These are phyloP conservation scores for Cordyceps fumosorosea DNA, from an alignment of 2,329 filamentous ascomycete species.

Conservation along the genomic window DNA sequence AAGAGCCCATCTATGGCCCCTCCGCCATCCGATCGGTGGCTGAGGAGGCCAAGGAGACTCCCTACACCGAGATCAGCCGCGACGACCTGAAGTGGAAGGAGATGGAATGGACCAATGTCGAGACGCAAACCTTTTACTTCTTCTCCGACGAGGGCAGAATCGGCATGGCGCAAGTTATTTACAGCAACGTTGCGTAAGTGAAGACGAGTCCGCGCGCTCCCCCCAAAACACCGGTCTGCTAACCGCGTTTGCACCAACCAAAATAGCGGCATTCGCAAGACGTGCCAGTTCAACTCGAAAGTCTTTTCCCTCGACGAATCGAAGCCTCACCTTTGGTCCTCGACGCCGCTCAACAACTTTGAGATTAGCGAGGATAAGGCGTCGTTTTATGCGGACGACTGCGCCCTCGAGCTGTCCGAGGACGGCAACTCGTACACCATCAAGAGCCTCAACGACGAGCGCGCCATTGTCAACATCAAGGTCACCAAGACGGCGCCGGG, in stretches of 20 bases:
- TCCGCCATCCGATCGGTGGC: conserved; percentile 81
- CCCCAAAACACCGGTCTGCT: conserved; percentile 13
- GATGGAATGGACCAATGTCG: conserved; percentile 79
- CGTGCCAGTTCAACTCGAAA: conserved; percentile 90
- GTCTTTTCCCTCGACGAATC: conserved; percentile 71
- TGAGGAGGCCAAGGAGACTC: conserved; percentile 67
- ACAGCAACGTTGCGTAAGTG: conserved; percentile 89
- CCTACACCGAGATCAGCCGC: conserved; percentile 72
- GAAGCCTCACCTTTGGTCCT: conserved; percentile 75
- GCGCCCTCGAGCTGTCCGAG: conserved; percentile 77
- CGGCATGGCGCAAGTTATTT: conserved; percentile 84
- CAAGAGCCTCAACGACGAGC: conserved; percentile 80
- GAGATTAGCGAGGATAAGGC: conserved; percentile 79
- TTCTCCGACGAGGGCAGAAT: conserved; percentile 70
- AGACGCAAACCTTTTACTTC: conserved; percentile 93
- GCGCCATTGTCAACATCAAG: conserved; percentile 78
- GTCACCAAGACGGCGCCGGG: conserved; percentile 70
- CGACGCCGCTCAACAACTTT: conserved; percentile 69
- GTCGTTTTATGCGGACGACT: conserved; percentile 79
- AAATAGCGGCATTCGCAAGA: conserved; percentile 78
- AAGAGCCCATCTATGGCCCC: conserved; percentile 92
- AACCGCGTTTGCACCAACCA: conserved; percentile 14
- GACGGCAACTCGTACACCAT: conserved; percentile 79
- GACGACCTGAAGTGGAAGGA: conserved; percentile 77
- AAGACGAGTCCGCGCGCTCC: background rate